Percentiles rank a stretch among this genome's conserved stretches.
phyloP scores from a whole-genome alignment of 441 rosid species.

The Breynia disticha region DNA sequence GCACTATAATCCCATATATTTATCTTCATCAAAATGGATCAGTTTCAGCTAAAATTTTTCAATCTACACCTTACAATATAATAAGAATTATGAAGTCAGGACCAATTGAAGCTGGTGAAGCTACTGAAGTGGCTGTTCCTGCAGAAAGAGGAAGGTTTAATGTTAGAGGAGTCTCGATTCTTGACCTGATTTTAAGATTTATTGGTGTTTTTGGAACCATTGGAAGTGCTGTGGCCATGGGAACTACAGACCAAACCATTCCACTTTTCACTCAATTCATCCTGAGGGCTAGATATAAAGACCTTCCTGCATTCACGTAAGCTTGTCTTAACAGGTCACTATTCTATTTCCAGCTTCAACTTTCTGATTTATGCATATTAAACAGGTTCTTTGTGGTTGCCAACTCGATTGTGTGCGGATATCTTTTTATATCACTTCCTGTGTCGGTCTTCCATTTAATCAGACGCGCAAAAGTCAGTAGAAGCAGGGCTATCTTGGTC shows the following conservation, averaged over 20 bases:
- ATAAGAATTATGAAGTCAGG: conserved; percentile 26
- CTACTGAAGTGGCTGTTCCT: conserved; percentile 17
- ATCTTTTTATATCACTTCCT: conserved; percentile 58
- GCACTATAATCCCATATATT: neutral
- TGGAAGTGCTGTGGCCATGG: conserved; percentile 69
- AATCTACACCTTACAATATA: neutral
- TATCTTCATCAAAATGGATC: neutral
- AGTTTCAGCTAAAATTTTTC: neutral
- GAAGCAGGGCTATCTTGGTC: conserved; percentile 40
- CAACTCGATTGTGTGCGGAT: conserved; percentile 53
- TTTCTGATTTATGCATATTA: neutral
- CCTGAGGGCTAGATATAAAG: conserved; percentile 41
- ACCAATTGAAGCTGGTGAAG: conserved; percentile 25
- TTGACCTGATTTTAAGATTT: conserved; percentile 41
- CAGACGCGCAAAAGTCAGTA: conserved; percentile 28
- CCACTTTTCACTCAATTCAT: conserved; percentile 37
- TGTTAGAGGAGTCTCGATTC: conserved; percentile 25
- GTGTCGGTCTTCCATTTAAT: conserved; percentile 44
- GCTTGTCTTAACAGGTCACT: neutral
- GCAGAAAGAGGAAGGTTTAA: neutral
- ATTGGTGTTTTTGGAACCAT: conserved; percentile 39
- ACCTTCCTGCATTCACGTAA: conserved; percentile 64
- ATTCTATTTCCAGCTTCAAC: neutral
- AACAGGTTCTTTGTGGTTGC: conserved; percentile 62
- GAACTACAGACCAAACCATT: conserved; percentile 46